These are phyloP conservation scores for Leishmania guyanensis DNA, from an alignment of 208 protist genomes.

Conservation along the genomic window DNA sequence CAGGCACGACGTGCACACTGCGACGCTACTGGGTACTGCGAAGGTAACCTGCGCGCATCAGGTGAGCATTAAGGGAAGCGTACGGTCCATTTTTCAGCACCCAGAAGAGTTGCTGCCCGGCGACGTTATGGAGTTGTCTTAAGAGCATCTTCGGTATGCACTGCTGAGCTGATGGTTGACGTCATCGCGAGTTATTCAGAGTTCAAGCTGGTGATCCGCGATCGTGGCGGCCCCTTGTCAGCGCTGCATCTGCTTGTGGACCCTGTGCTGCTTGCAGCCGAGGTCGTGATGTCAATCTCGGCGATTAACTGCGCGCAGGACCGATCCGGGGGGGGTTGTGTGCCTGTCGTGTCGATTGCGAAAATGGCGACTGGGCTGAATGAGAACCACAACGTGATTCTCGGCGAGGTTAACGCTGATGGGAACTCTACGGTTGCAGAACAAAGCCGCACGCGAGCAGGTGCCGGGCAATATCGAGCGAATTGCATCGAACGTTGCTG, in stretches of 20 bases:
- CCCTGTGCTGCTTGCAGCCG: slow-evolving; percentile 63
- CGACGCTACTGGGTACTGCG: slow-evolving; percentile 36
- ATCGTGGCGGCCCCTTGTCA: slow-evolving; percentile 60
- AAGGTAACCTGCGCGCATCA: slow-evolving; percentile 5
- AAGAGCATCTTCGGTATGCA: slow-evolving; percentile 64
- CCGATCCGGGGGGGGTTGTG: slow-evolving; percentile 26
- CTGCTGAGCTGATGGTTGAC: slow-evolving; percentile 20
- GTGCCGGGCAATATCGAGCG: slow-evolving; percentile 48
- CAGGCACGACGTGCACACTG: slow-evolving; percentile 69
- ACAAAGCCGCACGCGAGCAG: slow-evolving; percentile 40
- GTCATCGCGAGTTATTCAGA: slow-evolving; percentile 40
- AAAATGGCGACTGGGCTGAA: slow-evolving; percentile 51
- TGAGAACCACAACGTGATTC: slow-evolving; percentile 73
- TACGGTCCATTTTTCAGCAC: slow-evolving; percentile 80
- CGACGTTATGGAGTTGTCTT: slow-evolving; percentile 59
- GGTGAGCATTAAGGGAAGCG: slow-evolving; percentile 54
- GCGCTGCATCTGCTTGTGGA: slow-evolving; percentile 59
- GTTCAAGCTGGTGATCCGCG: slow-evolving; percentile 52
- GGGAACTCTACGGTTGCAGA: slow-evolving; percentile 52
- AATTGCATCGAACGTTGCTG: slow-evolving; percentile 44
- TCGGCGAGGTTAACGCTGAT: slow-evolving; percentile 51
- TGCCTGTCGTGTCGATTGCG: slow-evolving; percentile 57
- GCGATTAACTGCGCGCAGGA: slow-evolving; percentile 60
- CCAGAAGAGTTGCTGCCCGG: slow-evolving; percentile 67
- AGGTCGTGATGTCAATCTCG: slow-evolving; percentile 57